These are phyloP conservation scores for Triticum turgidum DNA, from an alignment of 176 grass and related monocot species.

Conservation along the genomic window DNA sequence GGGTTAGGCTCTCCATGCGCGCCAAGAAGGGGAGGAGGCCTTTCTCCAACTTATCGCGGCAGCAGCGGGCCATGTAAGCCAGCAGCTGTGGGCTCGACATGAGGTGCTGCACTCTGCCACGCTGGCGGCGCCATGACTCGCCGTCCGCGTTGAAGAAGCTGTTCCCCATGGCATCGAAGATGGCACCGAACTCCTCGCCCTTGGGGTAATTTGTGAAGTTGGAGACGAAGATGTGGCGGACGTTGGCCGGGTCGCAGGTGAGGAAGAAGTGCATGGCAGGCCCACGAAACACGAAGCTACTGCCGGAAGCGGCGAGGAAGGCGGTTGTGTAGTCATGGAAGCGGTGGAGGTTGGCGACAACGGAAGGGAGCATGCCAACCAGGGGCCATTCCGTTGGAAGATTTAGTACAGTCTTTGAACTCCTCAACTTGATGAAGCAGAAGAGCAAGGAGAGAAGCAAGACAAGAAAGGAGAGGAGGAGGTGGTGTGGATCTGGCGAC, in stretches of 20 bases:
- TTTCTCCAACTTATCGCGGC: slow-evolving; percentile 12
- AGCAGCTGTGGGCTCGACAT: background rate
- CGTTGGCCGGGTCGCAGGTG: slow-evolving; percentile 24
- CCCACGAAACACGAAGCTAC: background rate
- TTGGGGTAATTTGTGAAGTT: background rate
- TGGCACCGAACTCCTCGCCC: background rate
- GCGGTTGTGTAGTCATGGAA: slow-evolving; percentile 9
- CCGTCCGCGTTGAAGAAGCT: background rate
- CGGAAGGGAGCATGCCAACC: background rate
- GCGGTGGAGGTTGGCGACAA: background rate
- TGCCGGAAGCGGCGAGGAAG: background rate
- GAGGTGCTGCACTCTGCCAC: background rate
- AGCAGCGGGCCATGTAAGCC: background rate
- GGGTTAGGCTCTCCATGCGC: background rate
- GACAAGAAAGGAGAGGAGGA: background rate
- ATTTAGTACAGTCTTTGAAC: background rate
- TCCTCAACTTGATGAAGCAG: background rate
- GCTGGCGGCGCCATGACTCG: slow-evolving; percentile 24
- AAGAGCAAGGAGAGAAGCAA: background rate
- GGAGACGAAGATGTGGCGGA: background rate
- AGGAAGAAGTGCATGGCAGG: background rate
- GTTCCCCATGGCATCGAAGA: background rate
- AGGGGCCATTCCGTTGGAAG: slow-evolving; percentile 21
- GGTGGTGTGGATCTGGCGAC: background rate
- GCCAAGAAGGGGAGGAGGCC: slow-evolving; percentile 8